phyloP scores from a whole-genome alignment of 257 asterid species.

The Petunia secreta region DNA sequence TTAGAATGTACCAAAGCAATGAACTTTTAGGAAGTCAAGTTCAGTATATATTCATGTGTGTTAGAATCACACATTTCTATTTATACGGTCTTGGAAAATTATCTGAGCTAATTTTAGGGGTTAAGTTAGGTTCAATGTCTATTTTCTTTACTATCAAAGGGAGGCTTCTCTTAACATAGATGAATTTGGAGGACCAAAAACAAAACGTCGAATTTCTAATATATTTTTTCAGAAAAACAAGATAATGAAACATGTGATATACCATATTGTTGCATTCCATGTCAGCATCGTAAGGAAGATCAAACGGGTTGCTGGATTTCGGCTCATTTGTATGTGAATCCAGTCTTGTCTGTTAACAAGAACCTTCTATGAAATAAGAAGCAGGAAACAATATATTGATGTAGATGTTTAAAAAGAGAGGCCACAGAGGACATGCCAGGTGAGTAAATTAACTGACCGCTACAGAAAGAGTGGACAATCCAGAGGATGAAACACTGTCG shows the following conservation, averaged over 20 bases:
- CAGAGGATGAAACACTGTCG: constrained; percentile 37
- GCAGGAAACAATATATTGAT: neutral
- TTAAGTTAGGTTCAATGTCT: neutral
- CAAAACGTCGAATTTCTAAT: neutral
- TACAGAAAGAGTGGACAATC: constrained; percentile 42
- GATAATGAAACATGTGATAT: constrained; percentile 29
- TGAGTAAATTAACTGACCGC: constrained; percentile 41
- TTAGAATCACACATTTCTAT: neutral
- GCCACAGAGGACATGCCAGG: constrained; percentile 7
- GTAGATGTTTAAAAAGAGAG: neutral
- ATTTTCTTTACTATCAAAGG: constrained; percentile 3
- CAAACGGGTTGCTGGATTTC: constrained; percentile 78
- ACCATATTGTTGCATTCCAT: constrained; percentile 60
- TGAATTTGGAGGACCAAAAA: constrained; percentile 1
- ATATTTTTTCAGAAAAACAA: constrained; percentile 15
- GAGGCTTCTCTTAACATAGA: neutral
- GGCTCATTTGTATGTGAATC: constrained; percentile 46
- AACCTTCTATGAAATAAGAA: constrained; percentile 28
- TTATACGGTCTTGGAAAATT: neutral
- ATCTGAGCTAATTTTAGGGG: neutral
- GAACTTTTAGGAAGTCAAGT: neutral
- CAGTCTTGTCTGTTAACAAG: constrained; percentile 52
- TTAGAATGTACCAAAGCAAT: constrained; percentile 15
- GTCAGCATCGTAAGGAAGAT: constrained; percentile 66
- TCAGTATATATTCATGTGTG: neutral